Base-by-base conservation (phyloP, 177 flowering plant species). In the Vitis hybrid region DNA sequence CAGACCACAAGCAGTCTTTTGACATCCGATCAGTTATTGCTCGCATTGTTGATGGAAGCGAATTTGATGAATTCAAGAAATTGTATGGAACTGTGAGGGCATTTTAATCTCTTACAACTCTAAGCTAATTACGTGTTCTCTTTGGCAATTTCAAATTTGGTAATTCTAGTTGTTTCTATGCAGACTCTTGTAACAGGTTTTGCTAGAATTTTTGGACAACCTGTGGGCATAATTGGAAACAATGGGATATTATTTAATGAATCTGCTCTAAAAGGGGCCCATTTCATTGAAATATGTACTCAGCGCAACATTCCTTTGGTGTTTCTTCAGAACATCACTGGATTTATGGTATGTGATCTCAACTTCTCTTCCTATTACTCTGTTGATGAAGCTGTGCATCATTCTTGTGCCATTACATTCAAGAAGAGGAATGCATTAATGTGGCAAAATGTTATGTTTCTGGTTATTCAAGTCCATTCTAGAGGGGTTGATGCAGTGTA, bases 101-200 rank as follows among this genome's bases (percentile, higher is more conserved):
- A 66, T 76, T 67, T 69, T 35, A 61, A 66, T 53, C 54, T 27
- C 69, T 71, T 27, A 15, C 71, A 63, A 54, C 51, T 9, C 56
- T 15, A 11, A 32, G 21, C 3, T 63, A 8, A 20, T 13, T 9
- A 9, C 30, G 3, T 67, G 41, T 52, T 17, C 20, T 66, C 48
- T 52, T n/a, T 58, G 17, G 50, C 55, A 41, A 55, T 66, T 50
- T 14, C 20, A 3, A 17, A 54, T 12, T 62, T 69, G 32, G 46
- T 49, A 13, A 68, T 65, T 46, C 62, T 51, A 12, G 54, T 70
- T 30, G 21, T 49, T n/a, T 80, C 51, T 73, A 18, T 82, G 76
- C 89, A 95, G 99, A 96, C 98, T 58, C 98, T 96, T 71, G 96
- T 95, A 63, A 92, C 99, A 67, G 99, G 99, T 50, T 95, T 95